A percentile compares a stretch with the other conserved stretches of the same genome.
These are phyloP conservation scores for Saposhnikovia divaricata DNA, from an alignment of 129 eudicot genomes.

Conservation along the genomic window DNA sequence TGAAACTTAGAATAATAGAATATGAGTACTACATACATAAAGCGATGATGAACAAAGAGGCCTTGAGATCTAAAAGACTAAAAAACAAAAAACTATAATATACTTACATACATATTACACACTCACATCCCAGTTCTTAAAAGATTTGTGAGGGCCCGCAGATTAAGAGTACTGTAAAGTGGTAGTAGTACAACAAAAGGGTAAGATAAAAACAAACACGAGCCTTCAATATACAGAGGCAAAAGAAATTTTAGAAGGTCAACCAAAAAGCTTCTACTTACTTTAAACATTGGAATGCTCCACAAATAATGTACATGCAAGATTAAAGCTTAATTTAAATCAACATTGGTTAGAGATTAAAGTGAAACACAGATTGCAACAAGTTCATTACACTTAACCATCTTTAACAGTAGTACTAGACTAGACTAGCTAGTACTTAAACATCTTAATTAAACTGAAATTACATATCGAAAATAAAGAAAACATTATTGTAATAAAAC, in stretches of 20 bases:
- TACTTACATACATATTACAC: not conserved
- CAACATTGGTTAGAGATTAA: not conserved
- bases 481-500: not conserved
- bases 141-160: slow-evolving; percentile 4
- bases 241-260: not conserved
- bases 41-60: not conserved
- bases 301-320: not conserved
- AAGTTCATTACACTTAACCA: not conserved
- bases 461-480: not conserved
- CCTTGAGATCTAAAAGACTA: not conserved
- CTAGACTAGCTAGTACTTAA: not conserved
- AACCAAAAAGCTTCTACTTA: not conserved
- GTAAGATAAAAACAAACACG: not conserved
- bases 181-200: not conserved
- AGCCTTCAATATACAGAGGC: not conserved
- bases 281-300: not conserved
- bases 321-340: not conserved
- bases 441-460: not conserved
- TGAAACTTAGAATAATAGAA: not conserved
- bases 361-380: not conserved
- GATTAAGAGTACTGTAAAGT: not conserved
- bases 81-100: not conserved
- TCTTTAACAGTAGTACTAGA: no score
- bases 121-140: not conserved
- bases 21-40: not conserved